Percentiles rank a stretch among this genome's conserved stretches.
phyloP scores from a whole-genome alignment of 2,329 filamentous ascomycete genomes.

The Aurifilum marmelostoma region DNA sequence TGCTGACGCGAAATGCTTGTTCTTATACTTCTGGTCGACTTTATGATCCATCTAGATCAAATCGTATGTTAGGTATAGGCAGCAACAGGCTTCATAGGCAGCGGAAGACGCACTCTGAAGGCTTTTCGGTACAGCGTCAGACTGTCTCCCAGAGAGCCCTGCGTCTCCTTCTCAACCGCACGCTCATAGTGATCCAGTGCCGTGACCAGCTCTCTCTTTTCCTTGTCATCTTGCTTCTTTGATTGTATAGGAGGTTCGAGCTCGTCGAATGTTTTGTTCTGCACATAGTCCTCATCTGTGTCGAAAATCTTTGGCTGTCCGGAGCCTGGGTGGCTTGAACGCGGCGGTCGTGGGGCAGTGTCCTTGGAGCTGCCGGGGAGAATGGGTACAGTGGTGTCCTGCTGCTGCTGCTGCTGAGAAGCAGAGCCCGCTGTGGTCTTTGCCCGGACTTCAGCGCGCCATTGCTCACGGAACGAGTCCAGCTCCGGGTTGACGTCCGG shows the following conservation, averaged over 20 bases:
- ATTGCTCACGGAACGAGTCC: constrained; percentile 82
- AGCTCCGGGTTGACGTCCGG: constrained; percentile 68
- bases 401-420: constrained; percentile 1
- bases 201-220: constrained; percentile 61
- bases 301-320: constrained; percentile 37
- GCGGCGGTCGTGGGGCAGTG: constrained; percentile 31
- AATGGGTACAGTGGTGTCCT: constrained; percentile 17
- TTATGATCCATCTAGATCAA: constrained; percentile 72
- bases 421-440: constrained; percentile 36
- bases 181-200: constrained; percentile 92
- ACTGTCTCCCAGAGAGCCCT: constrained; percentile 87
- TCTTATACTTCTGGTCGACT: constrained; percentile 85
- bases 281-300: constrained; percentile 42
- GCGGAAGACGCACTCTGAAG: constrained; percentile 66
- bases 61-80: constrained; percentile 6
- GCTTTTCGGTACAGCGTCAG: constrained; percentile 86
- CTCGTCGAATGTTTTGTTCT: constrained; percentile 42
- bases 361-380: constrained; percentile 27
- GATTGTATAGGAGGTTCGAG: constrained; percentile 31
- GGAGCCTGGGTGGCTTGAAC: constrained; percentile 28
- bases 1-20: constrained; percentile 82
- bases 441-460: constrained; percentile 75
- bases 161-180: constrained; percentile 84
- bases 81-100: not conserved
- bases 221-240: constrained; percentile 34